A percentile compares a stretch with the other conserved stretches of the same genome.
Conservation (phyloP, 2,329 filamentous ascomycete species). For the Leptodontidium sp. region DNA sequence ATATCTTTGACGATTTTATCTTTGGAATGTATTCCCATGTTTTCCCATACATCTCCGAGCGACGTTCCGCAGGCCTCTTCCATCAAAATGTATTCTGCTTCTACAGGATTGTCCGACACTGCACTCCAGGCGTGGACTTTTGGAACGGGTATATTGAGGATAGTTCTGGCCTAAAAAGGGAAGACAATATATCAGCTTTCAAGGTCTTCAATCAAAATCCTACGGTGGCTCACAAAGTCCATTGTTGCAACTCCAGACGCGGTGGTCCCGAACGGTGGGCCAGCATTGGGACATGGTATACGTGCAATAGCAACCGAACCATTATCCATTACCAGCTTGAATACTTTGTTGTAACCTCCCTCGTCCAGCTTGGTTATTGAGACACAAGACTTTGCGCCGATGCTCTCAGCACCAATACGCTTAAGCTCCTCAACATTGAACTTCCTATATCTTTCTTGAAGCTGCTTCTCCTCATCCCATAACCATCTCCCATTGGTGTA, state of each 20-base stretch:
- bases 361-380: constrained; percentile 50
- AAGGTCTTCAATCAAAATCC: background rate
- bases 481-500: constrained; percentile 49
- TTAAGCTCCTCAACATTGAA: constrained; percentile 50
- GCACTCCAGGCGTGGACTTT: constrained; percentile 36
- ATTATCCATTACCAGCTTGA: constrained; percentile 46
- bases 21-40: constrained; percentile 42
- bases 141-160: constrained; percentile 37
- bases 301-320: constrained; percentile 42
- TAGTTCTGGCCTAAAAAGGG: constrained; percentile 34
- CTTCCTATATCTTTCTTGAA: constrained; percentile 46
- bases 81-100: constrained; percentile 51
- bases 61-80: constrained; percentile 47
- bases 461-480: constrained; percentile 48
- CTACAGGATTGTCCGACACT: constrained; percentile 39
- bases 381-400: constrained; percentile 46
- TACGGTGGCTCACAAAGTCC: constrained; percentile 36
- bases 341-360: constrained; percentile 51
- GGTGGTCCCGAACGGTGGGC: constrained; percentile 34
- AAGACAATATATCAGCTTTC: constrained; percentile 22
- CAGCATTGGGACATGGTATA: constrained; percentile 37
- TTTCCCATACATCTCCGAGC: constrained; percentile 46
- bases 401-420: constrained; percentile 43
- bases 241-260: constrained; percentile 42
- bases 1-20: constrained; percentile 47